phyloP scores from a whole-genome alignment of 2,329 filamentous ascomycete species.

The Microdochium bolleyi region DNA sequence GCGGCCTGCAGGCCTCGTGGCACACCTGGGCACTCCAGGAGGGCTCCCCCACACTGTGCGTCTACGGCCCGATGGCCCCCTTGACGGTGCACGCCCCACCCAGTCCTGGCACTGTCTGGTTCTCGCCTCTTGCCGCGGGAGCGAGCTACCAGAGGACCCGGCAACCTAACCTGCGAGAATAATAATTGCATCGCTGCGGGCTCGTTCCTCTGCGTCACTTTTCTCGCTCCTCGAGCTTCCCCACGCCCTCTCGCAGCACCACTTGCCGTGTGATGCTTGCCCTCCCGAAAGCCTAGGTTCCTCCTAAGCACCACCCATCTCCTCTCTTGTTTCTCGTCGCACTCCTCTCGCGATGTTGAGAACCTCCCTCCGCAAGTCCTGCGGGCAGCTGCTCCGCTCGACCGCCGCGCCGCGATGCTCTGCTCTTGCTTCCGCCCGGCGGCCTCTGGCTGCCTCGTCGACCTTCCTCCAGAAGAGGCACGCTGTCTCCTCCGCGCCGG shows the following conservation, averaged over 20 bases:
- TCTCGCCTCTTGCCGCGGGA: neutral
- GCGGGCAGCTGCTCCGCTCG: constrained; percentile 54
- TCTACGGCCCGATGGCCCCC: neutral
- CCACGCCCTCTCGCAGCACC: neutral
- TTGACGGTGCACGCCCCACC: neutral
- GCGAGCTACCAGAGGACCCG: neutral
- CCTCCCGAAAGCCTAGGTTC: neutral
- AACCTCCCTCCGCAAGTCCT: constrained; percentile 57
- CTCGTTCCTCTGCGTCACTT: neutral
- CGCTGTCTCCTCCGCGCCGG: constrained; percentile 48
- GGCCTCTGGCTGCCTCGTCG: constrained; percentile 40
- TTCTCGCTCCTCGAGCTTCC: neutral
- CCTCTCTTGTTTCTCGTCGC: neutral
- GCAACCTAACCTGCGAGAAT: neutral
- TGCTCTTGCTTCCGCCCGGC: constrained; percentile 37
- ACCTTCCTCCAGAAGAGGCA: constrained; percentile 34
- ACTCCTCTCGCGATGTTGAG: constrained; percentile 56
- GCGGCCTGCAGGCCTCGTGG: neutral
- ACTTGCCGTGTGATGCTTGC: neutral
- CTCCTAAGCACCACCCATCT: neutral
- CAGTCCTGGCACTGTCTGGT: neutral
- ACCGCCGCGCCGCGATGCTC: constrained; percentile 32
- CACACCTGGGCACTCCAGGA: neutral
- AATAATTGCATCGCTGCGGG: neutral
- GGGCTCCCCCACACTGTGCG: neutral